Percentiles rank a stretch among this genome's conserved stretches.
Conservation (phyloP, 1,284 basidiomycete genomes). For the Vanrija sp. region DNA sequence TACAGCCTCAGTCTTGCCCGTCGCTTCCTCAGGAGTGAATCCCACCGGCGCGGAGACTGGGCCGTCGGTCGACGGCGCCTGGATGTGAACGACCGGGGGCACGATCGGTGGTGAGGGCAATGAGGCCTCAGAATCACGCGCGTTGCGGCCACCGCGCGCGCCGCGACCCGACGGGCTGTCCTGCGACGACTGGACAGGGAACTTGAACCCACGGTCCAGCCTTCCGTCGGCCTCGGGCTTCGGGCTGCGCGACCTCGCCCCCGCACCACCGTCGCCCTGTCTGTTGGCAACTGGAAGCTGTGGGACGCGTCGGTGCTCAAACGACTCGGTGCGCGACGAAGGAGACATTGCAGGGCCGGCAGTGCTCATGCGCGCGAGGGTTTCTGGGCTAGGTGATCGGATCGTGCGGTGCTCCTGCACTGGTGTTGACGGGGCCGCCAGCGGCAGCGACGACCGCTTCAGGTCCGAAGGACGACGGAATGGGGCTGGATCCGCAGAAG, state of each 20-base stretch:
- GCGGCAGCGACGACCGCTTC: conserved; percentile 34
- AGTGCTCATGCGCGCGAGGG: conserved; percentile 47
- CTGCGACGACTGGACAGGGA: conserved; percentile 24
- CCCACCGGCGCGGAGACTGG: conserved; percentile 17
- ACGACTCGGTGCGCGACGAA: conserved; percentile 8
- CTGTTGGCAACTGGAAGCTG: background rate
- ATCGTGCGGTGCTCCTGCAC: conserved; percentile 25
- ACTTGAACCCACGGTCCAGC: conserved; percentile 46
- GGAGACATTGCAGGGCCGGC: conserved; percentile 21
- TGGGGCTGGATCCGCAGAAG: conserved; percentile 55
- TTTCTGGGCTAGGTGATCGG: conserved; percentile 43
- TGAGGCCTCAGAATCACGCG: background rate
- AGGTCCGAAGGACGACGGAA: conserved; percentile 34
- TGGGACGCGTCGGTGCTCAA: conserved; percentile 6
- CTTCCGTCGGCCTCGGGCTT: conserved; percentile 47
- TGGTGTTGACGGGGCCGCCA: conserved; percentile 21
- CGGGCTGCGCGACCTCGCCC: conserved; percentile 34
- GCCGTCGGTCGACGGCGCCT: conserved; percentile 18
- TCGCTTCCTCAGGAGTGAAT: conserved; percentile 6
- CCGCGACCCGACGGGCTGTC: no score
- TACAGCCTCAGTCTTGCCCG: background rate
- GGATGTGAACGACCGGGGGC: conserved; percentile 16
- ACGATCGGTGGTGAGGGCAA: conserved; percentile 1
- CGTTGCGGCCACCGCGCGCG: background rate
- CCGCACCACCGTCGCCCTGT: background rate